These are phyloP conservation scores for Ustilago shanxiensis DNA, from an alignment of 1,284 basidiomycete species.

Conservation along the genomic window DNA sequence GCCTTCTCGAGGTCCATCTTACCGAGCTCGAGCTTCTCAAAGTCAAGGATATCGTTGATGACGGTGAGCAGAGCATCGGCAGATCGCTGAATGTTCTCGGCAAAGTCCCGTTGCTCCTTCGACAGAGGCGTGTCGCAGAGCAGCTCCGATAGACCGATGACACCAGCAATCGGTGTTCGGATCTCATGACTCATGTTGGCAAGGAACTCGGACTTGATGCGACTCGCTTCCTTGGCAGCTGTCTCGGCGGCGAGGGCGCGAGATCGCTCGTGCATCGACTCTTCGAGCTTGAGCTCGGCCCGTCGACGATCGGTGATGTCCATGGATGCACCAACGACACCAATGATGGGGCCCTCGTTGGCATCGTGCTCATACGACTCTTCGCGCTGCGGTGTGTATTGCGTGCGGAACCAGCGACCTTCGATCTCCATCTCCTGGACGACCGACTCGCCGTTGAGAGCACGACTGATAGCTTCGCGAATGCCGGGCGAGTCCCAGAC, in stretches of 20 bases:
- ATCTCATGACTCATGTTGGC: conserved; percentile 72
- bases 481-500: conserved; percentile 61
- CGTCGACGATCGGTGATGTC: conserved; percentile 69
- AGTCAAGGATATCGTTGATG: conserved; percentile 73
- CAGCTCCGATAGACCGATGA: conserved; percentile 70
- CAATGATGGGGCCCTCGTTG: conserved; percentile 58
- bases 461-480: conserved; percentile 55
- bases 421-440: conserved; percentile 67
- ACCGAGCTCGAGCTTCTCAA: conserved; percentile 71
- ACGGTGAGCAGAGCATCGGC: conserved; percentile 72
- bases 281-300: conserved; percentile 65
- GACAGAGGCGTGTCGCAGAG: conserved; percentile 68
- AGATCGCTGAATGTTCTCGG: conserved; percentile 71
- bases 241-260: conserved; percentile 68
- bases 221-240: conserved; percentile 73
- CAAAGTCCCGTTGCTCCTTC: conserved; percentile 71
- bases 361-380: conserved; percentile 48
- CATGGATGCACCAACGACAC: conserved; percentile 70
- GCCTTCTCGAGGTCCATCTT: conserved; percentile 71
- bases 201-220: conserved; percentile 72
- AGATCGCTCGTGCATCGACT: conserved; percentile 67
- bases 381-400: conserved; percentile 61
- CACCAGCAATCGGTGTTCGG: conserved; percentile 71
- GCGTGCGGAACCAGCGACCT: conserved; percentile 65
- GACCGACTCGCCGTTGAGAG: conserved; percentile 58